Percentiles rank a stretch among this genome's conserved stretches.
Conservation (phyloP, 495 filamentous ascomycete species). For the Penicillium robsamsonii region DNA sequence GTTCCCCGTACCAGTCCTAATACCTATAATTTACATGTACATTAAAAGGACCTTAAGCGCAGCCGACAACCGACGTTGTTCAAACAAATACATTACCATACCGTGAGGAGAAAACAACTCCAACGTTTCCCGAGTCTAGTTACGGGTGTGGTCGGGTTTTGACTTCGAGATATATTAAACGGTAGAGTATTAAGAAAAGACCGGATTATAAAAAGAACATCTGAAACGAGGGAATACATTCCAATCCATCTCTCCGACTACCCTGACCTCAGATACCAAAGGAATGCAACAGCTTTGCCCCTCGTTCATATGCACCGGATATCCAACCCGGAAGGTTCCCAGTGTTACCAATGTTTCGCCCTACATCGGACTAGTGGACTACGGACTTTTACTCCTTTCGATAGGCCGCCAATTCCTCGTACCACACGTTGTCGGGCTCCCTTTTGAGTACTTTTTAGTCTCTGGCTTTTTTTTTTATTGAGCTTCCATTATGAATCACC, state of each 20-base stretch:
- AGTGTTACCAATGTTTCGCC: slow-evolving; percentile 11
- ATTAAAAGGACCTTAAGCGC: background rate
- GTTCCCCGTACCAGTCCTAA: too few species aligned
- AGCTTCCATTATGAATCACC: background rate
- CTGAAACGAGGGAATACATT: slow-evolving; percentile 3
- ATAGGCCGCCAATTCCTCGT: slow-evolving; percentile 8
- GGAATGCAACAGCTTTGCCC: slow-evolving; percentile 15
- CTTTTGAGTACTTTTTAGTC: background rate
- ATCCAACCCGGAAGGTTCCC: slow-evolving; percentile 5
- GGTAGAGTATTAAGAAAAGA: too few species aligned
- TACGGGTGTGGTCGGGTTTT: slow-evolving; percentile 7
- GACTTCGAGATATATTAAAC: background rate
- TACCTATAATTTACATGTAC: too few species aligned
- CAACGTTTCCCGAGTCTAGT: slow-evolving; percentile 22
- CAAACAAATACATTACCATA: background rate
- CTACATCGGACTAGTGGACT: slow-evolving; percentile 6
- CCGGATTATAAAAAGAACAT: slow-evolving; percentile 1
- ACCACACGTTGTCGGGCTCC: slow-evolving; percentile 4
- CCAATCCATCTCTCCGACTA: too few species aligned
- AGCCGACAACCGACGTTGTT: background rate
- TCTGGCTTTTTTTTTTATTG: too few species aligned
- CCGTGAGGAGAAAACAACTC: slow-evolving; percentile 18
- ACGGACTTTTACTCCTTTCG: slow-evolving; percentile 3
- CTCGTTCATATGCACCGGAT: slow-evolving; percentile 17
- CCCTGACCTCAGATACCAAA: background rate